Evolutionary conservation across 202 grass and related monocot species (phyloP), one percentile per base, ranked within the genome.

Genomic region (Carex arenaria): DNA sequence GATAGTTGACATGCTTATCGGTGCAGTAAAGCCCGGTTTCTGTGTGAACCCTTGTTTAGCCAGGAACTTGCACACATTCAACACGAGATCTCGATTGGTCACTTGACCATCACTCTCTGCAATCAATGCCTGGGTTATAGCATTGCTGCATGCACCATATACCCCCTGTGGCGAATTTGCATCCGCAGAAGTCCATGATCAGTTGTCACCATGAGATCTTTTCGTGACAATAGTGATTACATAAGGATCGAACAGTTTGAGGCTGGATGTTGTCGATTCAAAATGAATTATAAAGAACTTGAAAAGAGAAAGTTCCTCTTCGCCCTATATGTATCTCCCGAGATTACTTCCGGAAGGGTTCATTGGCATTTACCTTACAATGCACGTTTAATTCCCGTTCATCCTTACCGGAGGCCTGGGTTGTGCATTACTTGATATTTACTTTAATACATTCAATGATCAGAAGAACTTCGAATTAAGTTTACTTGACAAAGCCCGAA

Each of bases 121-220:
- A 54, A 98, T 85, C 78, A 98, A 90, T 45, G 84, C 73, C 88
- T 93, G 95, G n/a, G n/a, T n/a, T 64, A 98, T 93, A 15, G 92
- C 92, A 85, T 98, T 95, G 81, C 95, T 95, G 13, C 94, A 90
- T 18, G 92, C 95, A 18, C 95, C 95, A 65, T 90, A 98, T 38
- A 69, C 57, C 31, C 90, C 90, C 6, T 87, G 59, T 0, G 92
- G 49, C 5, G 83, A 85, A 13, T 65, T 95, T 12, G 91, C 95
- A 47, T 98, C 92, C 2, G 95, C 92, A 43, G 95, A 98, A 81
- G 95, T 98, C 67, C n/a, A n/a, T n/a, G 28, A 63, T n/a, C 10
- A 63, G 30, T 32, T 38, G 49, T 4, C 30, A 72, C n/a, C n/a
- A 72, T 72, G 68, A 20, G 9, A 40, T 11, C 8, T 12, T 10